Evolutionary conservation across 805 yeast species (phyloP).

Genomic region (Saccharomycopsis guyanensis): DNA sequence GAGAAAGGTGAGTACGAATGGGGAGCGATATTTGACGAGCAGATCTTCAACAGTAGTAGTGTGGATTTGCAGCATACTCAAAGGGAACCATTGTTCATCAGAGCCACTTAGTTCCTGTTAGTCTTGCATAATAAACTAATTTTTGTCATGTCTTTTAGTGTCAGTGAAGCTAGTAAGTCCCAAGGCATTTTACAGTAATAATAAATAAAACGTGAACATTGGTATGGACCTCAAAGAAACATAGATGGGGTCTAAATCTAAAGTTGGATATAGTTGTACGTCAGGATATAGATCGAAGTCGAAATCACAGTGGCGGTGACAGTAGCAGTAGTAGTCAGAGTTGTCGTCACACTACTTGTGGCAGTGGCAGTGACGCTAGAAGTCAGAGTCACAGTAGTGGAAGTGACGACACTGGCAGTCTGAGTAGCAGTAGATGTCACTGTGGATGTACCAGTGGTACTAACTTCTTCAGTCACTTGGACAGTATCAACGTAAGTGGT

Average conservation of each 20-base stretch:
- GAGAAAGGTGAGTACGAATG: slow-evolving; percentile 80
- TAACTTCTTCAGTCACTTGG: too few relatives aligned
- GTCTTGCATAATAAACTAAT: background rate
- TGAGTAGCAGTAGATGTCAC: background rate
- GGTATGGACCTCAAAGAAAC: too few relatives aligned
- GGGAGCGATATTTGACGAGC: slow-evolving; percentile 54
- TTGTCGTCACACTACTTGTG: background rate
- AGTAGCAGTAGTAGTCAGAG: background rate
- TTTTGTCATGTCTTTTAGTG: too few relatives aligned
- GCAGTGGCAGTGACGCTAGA: background rate
- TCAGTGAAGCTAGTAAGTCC: too few relatives aligned
- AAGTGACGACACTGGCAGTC: background rate
- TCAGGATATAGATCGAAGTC: background rate
- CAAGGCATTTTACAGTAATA: too few relatives aligned
- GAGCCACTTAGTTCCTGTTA: slow-evolving; percentile 19
- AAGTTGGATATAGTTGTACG: too few relatives aligned
- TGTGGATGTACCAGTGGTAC: background rate
- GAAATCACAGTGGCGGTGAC: background rate
- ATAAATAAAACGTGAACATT: too few relatives aligned
- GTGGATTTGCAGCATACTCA: slow-evolving; percentile 32
- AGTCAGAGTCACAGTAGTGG: background rate
- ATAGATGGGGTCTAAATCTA: too few relatives aligned
- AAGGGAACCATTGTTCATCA: slow-evolving; percentile 32
- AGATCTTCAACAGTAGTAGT: slow-evolving; percentile 23
- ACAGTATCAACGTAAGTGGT: too few relatives aligned